Evolutionary conservation across 2,329 filamentous ascomycete species (phyloP), one percentile per base, ranked within the genome.

Genomic region (Trichoderma asperellum): DNA sequence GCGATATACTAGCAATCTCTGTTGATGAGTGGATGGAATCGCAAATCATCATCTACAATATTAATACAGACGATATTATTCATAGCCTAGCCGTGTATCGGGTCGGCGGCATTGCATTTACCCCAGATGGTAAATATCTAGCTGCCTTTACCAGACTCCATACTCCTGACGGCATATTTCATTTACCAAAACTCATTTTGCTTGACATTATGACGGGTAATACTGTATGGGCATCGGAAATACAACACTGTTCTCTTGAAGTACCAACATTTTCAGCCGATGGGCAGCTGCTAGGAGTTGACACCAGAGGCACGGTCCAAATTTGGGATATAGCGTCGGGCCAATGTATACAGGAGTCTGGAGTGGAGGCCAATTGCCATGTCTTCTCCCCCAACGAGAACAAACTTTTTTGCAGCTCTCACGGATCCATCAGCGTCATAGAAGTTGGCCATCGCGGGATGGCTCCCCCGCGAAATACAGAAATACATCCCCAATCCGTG

Each of bases 31-130:
- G 32, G 32, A 32, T 32, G 5, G 32, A 4, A 32, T 32, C 32
- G 7, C 5, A 14, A 37, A 37, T 14, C 4, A 14, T 37, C 14
- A 12, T 37, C 14, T 40, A 40, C 5, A 18, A 40, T 14, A 40
- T 40, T 40, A 4, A 14, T 18, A 18, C 37, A 40, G 37, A 40
- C 5, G 7, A 14, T 40, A 6, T 18, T 40, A 2, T 40, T 18
- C 14, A 14, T 6, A 12, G 0, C 14, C 1, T 40, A 18, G 4
- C 1, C 16, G 16, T 16, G 0, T 12, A 6, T 16, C 1, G 3
- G 37, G 37, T 16, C 12, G 16, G 5, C 5, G 14, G 12, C 16
- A 40, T 40, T 18, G 12, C 14, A 5, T 16, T 14, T 5, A 16
- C 37, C 37, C 37, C 37, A 40, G 37, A 40, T 40, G 37, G 37